phyloP scores from a whole-genome alignment of 768 basidiomycete species.

The Gymnopilus junonius region DNA sequence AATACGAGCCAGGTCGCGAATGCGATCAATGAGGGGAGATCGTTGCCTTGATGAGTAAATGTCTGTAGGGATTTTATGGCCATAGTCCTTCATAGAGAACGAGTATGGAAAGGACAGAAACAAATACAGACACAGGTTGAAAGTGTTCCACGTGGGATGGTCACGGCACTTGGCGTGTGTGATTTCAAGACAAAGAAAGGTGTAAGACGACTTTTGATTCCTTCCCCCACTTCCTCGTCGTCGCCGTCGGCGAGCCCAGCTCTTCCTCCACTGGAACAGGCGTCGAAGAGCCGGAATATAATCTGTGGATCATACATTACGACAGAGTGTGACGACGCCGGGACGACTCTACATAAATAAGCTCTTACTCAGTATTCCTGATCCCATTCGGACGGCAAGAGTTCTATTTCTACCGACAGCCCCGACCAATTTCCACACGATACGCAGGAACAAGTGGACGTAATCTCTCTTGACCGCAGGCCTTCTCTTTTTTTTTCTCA shows the following conservation, averaged over 20 bases:
- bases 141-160: background rate
- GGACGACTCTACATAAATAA: too few relatives aligned
- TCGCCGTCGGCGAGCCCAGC: background rate
- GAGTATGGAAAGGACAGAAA: too few relatives aligned
- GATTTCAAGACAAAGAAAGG: constrained; percentile 11
- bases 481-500: constrained; percentile 6
- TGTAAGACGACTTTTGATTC: background rate
- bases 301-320: background rate
- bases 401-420: constrained; percentile 10
- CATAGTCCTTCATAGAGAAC: too few relatives aligned
- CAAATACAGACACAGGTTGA: too few relatives aligned
- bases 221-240: background rate
- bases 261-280: too few relatives aligned
- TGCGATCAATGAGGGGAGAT: constrained; percentile 71
- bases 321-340: background rate
- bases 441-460: background rate
- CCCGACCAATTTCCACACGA: constrained; percentile 13
- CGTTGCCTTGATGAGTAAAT: constrained; percentile 70
- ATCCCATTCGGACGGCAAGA: constrained; percentile 1
- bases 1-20: constrained; percentile 79
- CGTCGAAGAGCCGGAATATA: background rate
- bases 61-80: too few relatives aligned
- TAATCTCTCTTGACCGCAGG: constrained; percentile 2
- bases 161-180: constrained; percentile 11
- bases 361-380: too few relatives aligned